Evolutionary conservation across 2,329 filamentous ascomycete species (phyloP).

Genomic region (Ciborinia camelliae): DNA sequence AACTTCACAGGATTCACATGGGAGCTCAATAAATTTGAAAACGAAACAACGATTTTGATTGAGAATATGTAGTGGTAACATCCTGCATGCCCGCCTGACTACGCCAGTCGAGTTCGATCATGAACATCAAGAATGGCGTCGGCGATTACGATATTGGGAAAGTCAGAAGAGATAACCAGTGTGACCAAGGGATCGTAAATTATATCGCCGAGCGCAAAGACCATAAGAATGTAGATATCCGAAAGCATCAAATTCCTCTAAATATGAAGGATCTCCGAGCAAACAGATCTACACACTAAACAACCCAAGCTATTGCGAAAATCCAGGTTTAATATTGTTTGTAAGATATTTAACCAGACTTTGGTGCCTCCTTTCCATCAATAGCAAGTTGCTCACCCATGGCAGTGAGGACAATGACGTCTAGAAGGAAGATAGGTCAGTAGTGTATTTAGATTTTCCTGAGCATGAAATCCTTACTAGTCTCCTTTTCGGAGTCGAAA

Average conservation of each 20-base stretch:
- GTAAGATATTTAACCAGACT: constrained; percentile 30
- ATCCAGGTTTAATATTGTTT: constrained; percentile 19
- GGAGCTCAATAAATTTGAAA: not conserved
- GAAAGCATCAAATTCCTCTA: constrained; percentile 34
- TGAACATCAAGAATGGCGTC: constrained; percentile 33
- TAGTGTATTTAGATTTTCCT: not conserved
- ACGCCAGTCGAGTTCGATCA: constrained; percentile 38
- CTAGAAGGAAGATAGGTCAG: constrained; percentile 44
- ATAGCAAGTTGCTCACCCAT: constrained; percentile 95
- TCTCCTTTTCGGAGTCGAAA: constrained; percentile 88
- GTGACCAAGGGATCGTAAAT: constrained; percentile 46
- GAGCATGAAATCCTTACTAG: constrained; percentile 63
- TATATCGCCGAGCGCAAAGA: constrained; percentile 43
- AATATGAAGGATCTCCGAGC: constrained; percentile 20
- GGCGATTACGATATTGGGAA: constrained; percentile 28
- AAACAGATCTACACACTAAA: constrained; percentile 29
- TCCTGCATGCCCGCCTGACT: constrained; percentile 37
- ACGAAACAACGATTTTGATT: constrained; percentile 34
- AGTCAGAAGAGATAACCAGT: constrained; percentile 39
- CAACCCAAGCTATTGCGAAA: constrained; percentile 33
- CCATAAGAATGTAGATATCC: constrained; percentile 41
- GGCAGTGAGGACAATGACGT: constrained; percentile 86
- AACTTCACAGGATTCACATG: not conserved
- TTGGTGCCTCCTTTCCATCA: constrained; percentile 89
- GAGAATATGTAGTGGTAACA: constrained; percentile 34